phyloP scores from a whole-genome alignment of 495 filamentous ascomycete genomes.

The Pseudomonodictys pantanalensis region DNA sequence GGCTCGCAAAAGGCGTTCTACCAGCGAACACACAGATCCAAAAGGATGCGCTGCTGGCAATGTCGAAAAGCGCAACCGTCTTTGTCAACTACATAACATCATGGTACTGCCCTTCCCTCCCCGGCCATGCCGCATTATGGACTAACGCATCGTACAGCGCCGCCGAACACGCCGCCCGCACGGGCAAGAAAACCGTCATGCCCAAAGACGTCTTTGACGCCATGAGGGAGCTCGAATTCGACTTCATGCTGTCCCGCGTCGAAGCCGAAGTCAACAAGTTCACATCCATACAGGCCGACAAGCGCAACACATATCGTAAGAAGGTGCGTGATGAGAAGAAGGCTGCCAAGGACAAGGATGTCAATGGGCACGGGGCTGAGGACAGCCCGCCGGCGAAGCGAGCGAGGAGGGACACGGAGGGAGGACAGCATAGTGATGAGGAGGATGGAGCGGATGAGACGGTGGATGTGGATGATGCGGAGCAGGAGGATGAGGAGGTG shows the following conservation, averaged over 20 bases:
- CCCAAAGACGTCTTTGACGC: conserved; percentile 81
- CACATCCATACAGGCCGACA: conserved; percentile 62
- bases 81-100: conserved; percentile 88
- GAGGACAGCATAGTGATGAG: conserved; percentile 22
- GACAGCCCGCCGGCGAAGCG: conserved; percentile 36
- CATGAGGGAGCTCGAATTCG: conserved; percentile 79
- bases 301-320: conserved; percentile 56
- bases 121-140: neutral
- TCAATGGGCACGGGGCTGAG: conserved; percentile 26
- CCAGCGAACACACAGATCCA: conserved; percentile 92
- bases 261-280: conserved; percentile 62
- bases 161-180: conserved; percentile 64
- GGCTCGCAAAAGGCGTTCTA: conserved; percentile 94
- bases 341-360: conserved; percentile 12
- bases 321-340: conserved; percentile 53
- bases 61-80: conserved; percentile 90
- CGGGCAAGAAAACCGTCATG: conserved; percentile 79
- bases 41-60: conserved; percentile 84
- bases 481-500: conserved; percentile 40
- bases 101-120: conserved; percentile 56
- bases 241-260: conserved; percentile 63
- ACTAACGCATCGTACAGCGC: conserved; percentile 53
- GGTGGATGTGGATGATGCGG: conserved; percentile 26
- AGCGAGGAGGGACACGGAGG: conserved; percentile 36
- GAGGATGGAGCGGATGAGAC: conserved; percentile 19